Conservation (phyloP, 2,329 filamentous ascomycete species). For the Torrubiellomyces zombiae region DNA sequence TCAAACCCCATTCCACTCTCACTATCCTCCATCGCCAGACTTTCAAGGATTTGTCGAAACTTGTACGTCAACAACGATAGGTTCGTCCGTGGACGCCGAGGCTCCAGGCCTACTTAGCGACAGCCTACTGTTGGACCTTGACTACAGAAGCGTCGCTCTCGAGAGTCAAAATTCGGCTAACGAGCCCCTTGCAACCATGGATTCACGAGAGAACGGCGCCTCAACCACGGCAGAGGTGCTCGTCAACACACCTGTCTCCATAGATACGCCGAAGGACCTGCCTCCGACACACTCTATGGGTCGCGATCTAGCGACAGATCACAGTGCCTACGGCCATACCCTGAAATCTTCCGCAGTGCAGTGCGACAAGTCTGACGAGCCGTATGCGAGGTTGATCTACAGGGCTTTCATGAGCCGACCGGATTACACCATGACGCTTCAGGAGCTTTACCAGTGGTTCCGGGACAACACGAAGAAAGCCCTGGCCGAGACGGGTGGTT, state of each 20-base stretch:
- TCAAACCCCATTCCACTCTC: too few species aligned
- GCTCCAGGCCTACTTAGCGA: too few species aligned
- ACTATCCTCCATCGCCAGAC: conserved; percentile 2
- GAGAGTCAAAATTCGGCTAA: too few species aligned
- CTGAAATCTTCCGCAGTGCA: too few species aligned
- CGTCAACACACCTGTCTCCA: conserved; percentile 3
- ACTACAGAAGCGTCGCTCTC: too few species aligned
- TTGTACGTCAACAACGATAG: conserved; percentile 11
- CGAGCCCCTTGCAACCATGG: too few species aligned
- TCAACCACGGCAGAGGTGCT: conserved; percentile 3
- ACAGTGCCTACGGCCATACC: too few species aligned
- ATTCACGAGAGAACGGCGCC: conserved; percentile 4
- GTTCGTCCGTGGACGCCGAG: too few species aligned
- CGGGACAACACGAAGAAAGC: conserved; percentile 65
- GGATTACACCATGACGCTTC: conserved; percentile 55
- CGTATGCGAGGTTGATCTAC: conserved; percentile 73
- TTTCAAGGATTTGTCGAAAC: conserved; percentile 9
- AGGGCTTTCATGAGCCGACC: conserved; percentile 53
- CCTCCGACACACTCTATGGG: neutral
- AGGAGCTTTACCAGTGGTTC: conserved; percentile 88
- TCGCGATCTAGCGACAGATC: conserved; percentile 1
- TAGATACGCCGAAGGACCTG: conserved; percentile 3
- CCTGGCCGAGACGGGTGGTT: conserved; percentile 59
- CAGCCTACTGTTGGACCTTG: too few species aligned
- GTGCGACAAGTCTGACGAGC: conserved; percentile 30